Evolutionary conservation across 805 yeast species (phyloP), one percentile per base, ranked within the genome.

Genomic region (Debaryomyces maramus): DNA sequence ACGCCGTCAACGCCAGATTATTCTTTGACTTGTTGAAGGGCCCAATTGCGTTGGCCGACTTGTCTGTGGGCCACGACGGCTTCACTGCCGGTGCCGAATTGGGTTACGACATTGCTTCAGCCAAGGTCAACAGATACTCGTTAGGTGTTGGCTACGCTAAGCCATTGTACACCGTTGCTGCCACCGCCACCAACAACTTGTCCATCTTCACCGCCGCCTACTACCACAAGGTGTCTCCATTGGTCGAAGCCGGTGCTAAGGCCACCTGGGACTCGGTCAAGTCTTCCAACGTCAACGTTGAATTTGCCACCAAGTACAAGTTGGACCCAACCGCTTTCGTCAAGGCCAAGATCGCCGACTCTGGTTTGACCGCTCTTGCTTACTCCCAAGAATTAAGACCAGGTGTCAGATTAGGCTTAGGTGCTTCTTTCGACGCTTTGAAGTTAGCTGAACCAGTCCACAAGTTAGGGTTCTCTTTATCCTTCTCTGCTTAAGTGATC

Each of bases 231-330:
- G 95, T 93, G 49, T 80, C 89, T 57, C 87, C 95, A 52, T 70
- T 75, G 56, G 88, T 91, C 56, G 97, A 93, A 80, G 96, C 89
- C 58, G 99, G 97, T 76, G 96, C 97, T 61, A 90, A 87, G 79
- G 96, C 97, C 60, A 83, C 93, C 53, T 88, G 91, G 82, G 96
- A 89, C 75, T 82, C 96, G 49, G 80, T 89, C 53, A 78, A 86
- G 65, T 73, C 79, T 56, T 77, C 83, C 67, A 83, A 81, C 61
- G 97, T 90, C 58, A 88, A 85, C 61, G 82, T 93, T 60, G 99
- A 93, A 79, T 85, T 90, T 52, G 98, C 97, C 58, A 81, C 97
- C 68, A 91, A 88, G 81, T 91, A 91, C 81, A 73, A 76, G 55
- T 82, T 95, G 64, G 99, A 93, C 77, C 66, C 77, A 43, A 65